These are phyloP conservation scores for Xylaria polymorpha DNA, from an alignment of 2,329 filamentous ascomycete species.

Conservation along the genomic window DNA sequence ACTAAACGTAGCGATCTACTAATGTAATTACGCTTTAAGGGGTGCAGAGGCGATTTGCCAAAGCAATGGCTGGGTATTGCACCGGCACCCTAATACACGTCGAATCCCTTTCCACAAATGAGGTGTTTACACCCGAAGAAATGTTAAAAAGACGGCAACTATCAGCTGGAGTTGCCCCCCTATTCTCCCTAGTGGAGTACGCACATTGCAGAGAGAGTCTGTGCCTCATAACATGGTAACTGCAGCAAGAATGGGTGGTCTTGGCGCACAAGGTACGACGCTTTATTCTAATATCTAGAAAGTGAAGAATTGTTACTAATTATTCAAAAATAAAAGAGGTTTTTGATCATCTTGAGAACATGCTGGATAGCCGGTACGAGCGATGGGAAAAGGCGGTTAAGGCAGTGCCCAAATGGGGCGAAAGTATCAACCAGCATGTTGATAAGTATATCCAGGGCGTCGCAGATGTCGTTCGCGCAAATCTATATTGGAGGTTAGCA, in stretches of 20 bases:
- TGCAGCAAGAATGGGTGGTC: conserved; percentile 30
- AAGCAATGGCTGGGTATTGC: conserved; percentile 31
- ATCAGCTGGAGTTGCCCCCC: conserved; percentile 28
- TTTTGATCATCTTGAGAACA: conserved; percentile 32
- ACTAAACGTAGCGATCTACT: not conserved
- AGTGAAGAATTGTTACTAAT: no score
- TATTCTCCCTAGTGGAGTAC: conserved; percentile 35
- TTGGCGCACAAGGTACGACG: conserved; percentile 14
- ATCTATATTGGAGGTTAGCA: conserved; percentile 36
- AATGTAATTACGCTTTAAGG: conserved; percentile 5
- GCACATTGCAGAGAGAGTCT: conserved; percentile 27
- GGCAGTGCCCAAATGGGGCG: conserved; percentile 29
- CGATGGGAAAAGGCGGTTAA: conserved; percentile 29
- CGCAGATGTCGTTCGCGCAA: conserved; percentile 28
- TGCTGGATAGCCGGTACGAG: conserved; percentile 31
- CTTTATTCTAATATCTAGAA: no score
- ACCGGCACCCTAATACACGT: conserved; percentile 28
- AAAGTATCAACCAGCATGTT: conserved; percentile 17
- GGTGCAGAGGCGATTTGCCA: conserved; percentile 20
- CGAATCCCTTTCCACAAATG: conserved; percentile 21
- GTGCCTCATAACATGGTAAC: conserved; percentile 39
- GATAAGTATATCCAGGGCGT: conserved; percentile 28
- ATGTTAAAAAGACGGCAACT: conserved; percentile 31
- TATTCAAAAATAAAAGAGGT: conserved; percentile 25
- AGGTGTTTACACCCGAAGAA: conserved; percentile 22